These are phyloP conservation scores for Cercospora beticola DNA, from an alignment of 2,329 filamentous ascomycete species.

Conservation along the genomic window DNA sequence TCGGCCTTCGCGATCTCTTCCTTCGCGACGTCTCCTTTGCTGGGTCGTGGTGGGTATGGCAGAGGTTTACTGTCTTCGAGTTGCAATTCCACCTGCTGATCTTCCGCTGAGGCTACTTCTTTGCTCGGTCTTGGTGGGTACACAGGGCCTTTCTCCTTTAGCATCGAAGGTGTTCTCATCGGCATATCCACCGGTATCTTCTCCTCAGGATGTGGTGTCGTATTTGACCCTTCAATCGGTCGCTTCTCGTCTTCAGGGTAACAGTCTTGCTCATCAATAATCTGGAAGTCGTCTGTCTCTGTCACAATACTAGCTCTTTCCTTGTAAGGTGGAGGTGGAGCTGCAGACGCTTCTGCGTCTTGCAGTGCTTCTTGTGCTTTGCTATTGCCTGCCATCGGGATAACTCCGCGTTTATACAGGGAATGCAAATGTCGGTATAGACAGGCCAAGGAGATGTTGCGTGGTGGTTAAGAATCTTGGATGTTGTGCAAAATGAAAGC, in stretches of 20 bases:
- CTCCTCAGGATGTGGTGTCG: not conserved
- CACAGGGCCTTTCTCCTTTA: slow-evolving; percentile 7
- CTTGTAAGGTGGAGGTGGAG: slow-evolving; percentile 16
- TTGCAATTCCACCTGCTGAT: not conserved
- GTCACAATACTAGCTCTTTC: slow-evolving; percentile 7
- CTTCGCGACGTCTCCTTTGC: not conserved
- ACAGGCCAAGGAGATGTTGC: slow-evolving; percentile 3
- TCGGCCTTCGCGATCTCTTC: not conserved
- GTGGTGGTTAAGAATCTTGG: slow-evolving; percentile 8
- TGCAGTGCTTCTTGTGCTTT: slow-evolving; percentile 18
- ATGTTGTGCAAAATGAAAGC: not conserved
- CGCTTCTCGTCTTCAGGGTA: slow-evolving; percentile 6
- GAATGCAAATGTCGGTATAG: slow-evolving; percentile 5
- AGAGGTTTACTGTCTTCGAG: not conserved
- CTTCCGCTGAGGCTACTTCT: not conserved
- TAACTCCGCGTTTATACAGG: not conserved
- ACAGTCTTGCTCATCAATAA: slow-evolving; percentile 13
- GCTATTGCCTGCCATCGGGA: slow-evolving; percentile 3
- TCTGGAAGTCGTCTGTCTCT: slow-evolving; percentile 17
- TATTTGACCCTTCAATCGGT: not conserved
- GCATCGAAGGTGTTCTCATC: not conserved
- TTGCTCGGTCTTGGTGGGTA: slow-evolving; percentile 5
- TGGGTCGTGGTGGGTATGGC: not conserved
- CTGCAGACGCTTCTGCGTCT: slow-evolving; percentile 15
- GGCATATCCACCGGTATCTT: slow-evolving; percentile 1